These are phyloP conservation scores for Chalaropsis ovoidea DNA, from an alignment of 2,329 filamentous ascomycete species.

Conservation along the genomic window DNA sequence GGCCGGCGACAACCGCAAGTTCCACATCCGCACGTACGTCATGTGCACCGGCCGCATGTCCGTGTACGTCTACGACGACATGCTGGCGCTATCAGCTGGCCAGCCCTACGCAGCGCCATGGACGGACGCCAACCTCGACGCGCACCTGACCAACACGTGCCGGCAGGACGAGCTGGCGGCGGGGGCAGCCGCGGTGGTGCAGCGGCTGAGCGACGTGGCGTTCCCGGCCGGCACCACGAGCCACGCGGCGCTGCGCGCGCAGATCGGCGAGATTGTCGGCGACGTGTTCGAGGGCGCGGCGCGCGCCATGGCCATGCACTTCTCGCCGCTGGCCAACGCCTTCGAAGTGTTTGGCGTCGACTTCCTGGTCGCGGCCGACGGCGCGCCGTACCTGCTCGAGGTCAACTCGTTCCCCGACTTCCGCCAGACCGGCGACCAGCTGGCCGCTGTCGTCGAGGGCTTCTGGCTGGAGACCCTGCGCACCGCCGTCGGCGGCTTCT, in stretches of 20 bases:
- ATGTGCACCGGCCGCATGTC: slow-evolving; percentile 66
- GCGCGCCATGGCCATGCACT: slow-evolving; percentile 74
- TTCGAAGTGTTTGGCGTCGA: slow-evolving; percentile 92
- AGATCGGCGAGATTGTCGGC: slow-evolving; percentile 63
- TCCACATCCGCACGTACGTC: slow-evolving; percentile 90
- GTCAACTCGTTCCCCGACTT: slow-evolving; percentile 97
- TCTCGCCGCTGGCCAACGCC: slow-evolving; percentile 75
- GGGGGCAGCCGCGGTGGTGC: slow-evolving; percentile 47
- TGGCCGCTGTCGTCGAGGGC: slow-evolving; percentile 60
- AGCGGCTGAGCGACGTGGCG: slow-evolving; percentile 60
- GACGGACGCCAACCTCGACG: slow-evolving; percentile 46
- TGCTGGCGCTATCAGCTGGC: slow-evolving; percentile 87
- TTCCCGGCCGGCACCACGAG: slow-evolving; percentile 45
- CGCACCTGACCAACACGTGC: slow-evolving; percentile 92
- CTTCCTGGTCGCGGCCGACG: slow-evolving; percentile 64
- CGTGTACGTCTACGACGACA: slow-evolving; percentile 77
- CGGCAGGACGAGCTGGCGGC: slow-evolving; percentile 56
- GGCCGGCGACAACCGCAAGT: slow-evolving; percentile 61
- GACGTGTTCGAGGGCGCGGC: slow-evolving; percentile 83
- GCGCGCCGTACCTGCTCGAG: slow-evolving; percentile 68
- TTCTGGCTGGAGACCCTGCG: slow-evolving; percentile 68
- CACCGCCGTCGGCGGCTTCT: slow-evolving; percentile 58
- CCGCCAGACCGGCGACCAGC: slow-evolving; percentile 68
- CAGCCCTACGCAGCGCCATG: slow-evolving; percentile 60
- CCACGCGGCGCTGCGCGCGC: slow-evolving; percentile 55